Conservation (phyloP, 164 flowering plant species). For the Stephania japonica region DNA sequence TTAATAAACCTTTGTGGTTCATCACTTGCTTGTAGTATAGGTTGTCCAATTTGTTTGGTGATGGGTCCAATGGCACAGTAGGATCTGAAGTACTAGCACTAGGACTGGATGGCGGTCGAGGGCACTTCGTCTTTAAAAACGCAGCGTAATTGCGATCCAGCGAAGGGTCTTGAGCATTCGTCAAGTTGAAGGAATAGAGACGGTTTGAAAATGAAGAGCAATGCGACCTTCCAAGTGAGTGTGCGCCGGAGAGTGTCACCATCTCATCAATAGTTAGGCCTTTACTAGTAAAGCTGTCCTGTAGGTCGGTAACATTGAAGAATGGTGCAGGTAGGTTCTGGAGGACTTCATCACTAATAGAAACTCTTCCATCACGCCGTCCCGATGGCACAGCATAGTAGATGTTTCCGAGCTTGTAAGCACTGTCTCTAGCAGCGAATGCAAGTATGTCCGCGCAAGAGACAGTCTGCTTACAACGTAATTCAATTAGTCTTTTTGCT, state of each 20-base stretch:
- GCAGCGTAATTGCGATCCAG: constrained; percentile 13
- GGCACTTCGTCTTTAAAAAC: constrained; percentile 12
- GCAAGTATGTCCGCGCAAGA: constrained; percentile 62
- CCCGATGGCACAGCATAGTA: constrained; percentile 39
- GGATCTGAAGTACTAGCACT: not conserved
- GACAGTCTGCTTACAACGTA: constrained; percentile 39
- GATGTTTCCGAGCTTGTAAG: constrained; percentile 27
- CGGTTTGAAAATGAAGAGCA: constrained; percentile 5
- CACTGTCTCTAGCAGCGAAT: constrained; percentile 51
- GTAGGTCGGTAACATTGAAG: constrained; percentile 4
- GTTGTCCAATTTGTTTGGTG: constrained; percentile 17
- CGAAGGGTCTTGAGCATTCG: constrained; percentile 10
- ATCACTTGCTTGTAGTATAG: constrained; percentile 11
- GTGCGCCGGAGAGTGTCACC: constrained; percentile 37
- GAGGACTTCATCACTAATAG: not conserved
- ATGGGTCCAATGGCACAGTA: constrained; percentile 8
- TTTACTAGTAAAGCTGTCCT: constrained; percentile 5
- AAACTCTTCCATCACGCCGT: constrained; percentile 20
- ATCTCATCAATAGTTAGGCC: constrained; percentile 4
- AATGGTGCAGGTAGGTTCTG: constrained; percentile 3
- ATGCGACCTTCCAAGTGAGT: constrained; percentile 9
- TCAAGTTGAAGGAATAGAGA: constrained; percentile 8
- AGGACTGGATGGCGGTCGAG: not conserved
- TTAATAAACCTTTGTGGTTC: constrained; percentile 14
- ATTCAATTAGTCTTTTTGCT: constrained; percentile 40